These are phyloP conservation scores for Hippophae tibetana DNA, from an alignment of 306 rosid genomes.

Conservation along the genomic window DNA sequence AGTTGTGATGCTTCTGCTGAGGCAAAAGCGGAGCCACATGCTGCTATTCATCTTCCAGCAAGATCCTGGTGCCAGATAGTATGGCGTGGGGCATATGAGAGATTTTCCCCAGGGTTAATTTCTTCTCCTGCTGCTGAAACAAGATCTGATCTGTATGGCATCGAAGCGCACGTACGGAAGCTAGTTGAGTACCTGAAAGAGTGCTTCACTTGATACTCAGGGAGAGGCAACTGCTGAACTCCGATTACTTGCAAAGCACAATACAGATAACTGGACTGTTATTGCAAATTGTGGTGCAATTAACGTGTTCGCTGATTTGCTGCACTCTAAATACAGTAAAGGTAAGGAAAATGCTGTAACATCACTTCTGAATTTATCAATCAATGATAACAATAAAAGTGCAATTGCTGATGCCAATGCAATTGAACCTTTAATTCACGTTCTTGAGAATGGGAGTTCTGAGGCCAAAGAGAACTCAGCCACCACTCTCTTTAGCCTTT, in stretches of 20 bases:
- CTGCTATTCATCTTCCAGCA: slow-evolving; percentile 28
- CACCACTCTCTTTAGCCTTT: slow-evolving; percentile 93
- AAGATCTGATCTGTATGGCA: slow-evolving; percentile 61
- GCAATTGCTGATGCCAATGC: slow-evolving; percentile 77
- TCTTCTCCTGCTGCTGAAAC: slow-evolving; percentile 45
- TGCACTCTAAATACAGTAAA: slow-evolving; percentile 42
- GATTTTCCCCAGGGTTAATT: slow-evolving; percentile 50
- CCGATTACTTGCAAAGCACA: slow-evolving; percentile 77
- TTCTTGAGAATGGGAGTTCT: slow-evolving; percentile 81
- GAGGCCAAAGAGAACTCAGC: slow-evolving; percentile 98
- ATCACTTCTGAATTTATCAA: slow-evolving; percentile 87
- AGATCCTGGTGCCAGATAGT: slow-evolving; percentile 52
- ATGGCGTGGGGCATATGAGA: slow-evolving; percentile 59
- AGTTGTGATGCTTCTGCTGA: slow-evolving; percentile 62
- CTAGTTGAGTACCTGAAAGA: slow-evolving; percentile 61
- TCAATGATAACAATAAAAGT: slow-evolving; percentile 70
- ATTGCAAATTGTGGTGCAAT: slow-evolving; percentile 86
- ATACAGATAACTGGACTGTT: slow-evolving; percentile 80
- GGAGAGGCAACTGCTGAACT: slow-evolving; percentile 68
- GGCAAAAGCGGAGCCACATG: slow-evolving; percentile 43
- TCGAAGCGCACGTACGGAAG: slow-evolving; percentile 61
- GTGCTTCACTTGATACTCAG: slow-evolving; percentile 51
- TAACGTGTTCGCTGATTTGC: slow-evolving; percentile 57
- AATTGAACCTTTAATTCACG: slow-evolving; percentile 79
- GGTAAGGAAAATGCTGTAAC: slow-evolving; percentile 95